phyloP scores from a whole-genome alignment of 1,284 basidiomycete genomes.

The Phellopilus nigrolimitatus region DNA sequence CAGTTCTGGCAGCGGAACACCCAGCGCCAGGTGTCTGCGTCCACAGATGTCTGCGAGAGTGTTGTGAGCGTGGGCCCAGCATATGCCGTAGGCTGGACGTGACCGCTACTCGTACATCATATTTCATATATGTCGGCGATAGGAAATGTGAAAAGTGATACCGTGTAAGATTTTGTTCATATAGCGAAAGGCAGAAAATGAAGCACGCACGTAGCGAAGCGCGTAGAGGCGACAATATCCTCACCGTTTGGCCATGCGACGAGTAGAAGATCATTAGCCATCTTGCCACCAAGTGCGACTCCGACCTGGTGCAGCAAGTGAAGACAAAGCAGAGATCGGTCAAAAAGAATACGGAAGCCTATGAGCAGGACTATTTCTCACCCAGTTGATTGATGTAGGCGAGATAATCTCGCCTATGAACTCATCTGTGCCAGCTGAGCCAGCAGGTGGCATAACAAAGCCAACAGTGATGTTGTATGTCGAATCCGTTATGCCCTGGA shows the following conservation, averaged over 20 bases:
- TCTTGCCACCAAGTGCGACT: slow-evolving; percentile 44
- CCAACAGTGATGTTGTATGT: slow-evolving; percentile 47
- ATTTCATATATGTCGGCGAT: not conserved
- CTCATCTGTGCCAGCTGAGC: slow-evolving; percentile 38
- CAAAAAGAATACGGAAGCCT: not conserved
- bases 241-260: slow-evolving; percentile 55
- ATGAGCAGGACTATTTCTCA: not conserved
- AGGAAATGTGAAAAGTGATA: not conserved
- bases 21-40: slow-evolving; percentile 52
- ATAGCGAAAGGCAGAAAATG: not conserved
- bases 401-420: slow-evolving; percentile 60
- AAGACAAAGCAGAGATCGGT: not conserved
- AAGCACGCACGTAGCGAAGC: slow-evolving; percentile 42
- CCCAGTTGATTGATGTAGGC: slow-evolving; percentile 48
- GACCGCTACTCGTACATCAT: no score
- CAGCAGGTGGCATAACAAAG: slow-evolving; percentile 45
- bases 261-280: slow-evolving; percentile 49
- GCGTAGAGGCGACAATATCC: slow-evolving; percentile 45
- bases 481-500: slow-evolving; percentile 46
- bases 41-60: slow-evolving; percentile 36
- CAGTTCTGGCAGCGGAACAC: slow-evolving; percentile 53
- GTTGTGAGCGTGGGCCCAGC: slow-evolving; percentile 43
- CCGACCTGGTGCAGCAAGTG: slow-evolving; percentile 36
- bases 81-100: slow-evolving; percentile 39
- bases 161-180: not conserved